These are phyloP conservation scores for Botrytis paeoniae DNA, from an alignment of 2,329 filamentous ascomycete species.

Conservation along the genomic window DNA sequence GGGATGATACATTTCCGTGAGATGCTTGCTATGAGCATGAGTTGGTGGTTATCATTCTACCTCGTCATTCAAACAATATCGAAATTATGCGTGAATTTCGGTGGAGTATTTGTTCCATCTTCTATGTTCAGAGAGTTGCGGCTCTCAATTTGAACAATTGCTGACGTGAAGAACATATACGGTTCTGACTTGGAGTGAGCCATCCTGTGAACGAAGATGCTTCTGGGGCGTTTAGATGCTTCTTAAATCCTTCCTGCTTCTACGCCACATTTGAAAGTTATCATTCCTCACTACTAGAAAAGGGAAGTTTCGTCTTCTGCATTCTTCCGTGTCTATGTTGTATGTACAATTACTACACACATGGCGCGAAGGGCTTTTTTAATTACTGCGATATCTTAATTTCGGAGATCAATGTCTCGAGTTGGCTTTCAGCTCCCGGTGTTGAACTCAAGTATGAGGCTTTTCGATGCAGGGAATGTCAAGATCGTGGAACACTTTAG, in stretches of 20 bases:
- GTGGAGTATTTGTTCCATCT: neutral
- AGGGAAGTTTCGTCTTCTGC: neutral
- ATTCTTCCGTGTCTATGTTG: neutral
- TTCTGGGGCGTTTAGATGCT: neutral
- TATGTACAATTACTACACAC: neutral
- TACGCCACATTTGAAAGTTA: neutral
- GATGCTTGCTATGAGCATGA: neutral
- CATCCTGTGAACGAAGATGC: neutral
- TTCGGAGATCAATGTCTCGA: conserved; percentile 5
- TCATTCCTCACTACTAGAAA: neutral
- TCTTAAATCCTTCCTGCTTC: conserved; percentile 5
- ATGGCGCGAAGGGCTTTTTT: neutral
- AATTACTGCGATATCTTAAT: neutral
- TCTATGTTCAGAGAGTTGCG: neutral
- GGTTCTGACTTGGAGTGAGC: neutral
- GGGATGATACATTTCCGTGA: neutral
- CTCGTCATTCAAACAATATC: neutral
- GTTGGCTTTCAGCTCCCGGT: neutral
- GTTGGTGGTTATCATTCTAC: neutral
- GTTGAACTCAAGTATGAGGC: neutral
- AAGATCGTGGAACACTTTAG: neutral
- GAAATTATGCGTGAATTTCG: neutral
- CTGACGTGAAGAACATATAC: neutral
- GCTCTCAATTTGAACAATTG: neutral
- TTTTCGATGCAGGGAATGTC: neutral